Evolutionary conservation across 768 basidiomycete species (phyloP).

Genomic region (Hericium coralloides): DNA sequence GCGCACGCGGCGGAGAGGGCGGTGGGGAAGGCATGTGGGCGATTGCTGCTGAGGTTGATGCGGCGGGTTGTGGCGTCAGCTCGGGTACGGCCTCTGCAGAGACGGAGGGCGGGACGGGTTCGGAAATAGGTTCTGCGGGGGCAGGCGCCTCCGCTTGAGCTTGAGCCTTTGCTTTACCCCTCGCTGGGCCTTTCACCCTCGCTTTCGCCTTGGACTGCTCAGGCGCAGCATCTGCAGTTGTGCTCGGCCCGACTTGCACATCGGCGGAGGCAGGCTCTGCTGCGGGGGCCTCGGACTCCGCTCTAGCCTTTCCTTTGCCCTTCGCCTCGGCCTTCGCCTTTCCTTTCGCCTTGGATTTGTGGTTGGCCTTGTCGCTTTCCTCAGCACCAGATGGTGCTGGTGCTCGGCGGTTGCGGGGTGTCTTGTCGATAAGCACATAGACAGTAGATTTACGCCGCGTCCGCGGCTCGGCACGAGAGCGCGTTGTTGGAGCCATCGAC

Average conservation of each 20-base stretch:
- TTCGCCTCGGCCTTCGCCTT: not conserved
- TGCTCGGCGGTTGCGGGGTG: conserved; percentile 2
- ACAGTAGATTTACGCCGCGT: conserved; percentile 3
- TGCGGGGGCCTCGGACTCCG: not conserved
- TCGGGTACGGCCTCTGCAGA: no score
- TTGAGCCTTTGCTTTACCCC: no score
- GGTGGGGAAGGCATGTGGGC: not conserved
- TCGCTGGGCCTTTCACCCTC: no score
- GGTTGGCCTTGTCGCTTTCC: not conserved
- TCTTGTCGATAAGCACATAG: conserved; percentile 14
- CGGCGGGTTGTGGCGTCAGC: no score
- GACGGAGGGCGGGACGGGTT: no score
- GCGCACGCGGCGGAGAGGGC: not conserved
- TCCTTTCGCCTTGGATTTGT: not conserved
- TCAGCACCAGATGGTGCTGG: not conserved
- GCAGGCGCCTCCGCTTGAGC: no score
- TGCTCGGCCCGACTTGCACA: no score
- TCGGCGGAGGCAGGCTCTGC: not conserved
- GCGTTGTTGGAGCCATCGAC: not conserved
- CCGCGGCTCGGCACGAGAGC: not conserved
- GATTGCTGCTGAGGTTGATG: not conserved
- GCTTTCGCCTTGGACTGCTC: no score
- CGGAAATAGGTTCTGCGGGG: no score
- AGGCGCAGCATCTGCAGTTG: no score
- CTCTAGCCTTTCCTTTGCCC: not conserved